These are phyloP conservation scores for Leccinum rimulosum DNA, from an alignment of 768 basidiomycete species.

Conservation along the genomic window DNA sequence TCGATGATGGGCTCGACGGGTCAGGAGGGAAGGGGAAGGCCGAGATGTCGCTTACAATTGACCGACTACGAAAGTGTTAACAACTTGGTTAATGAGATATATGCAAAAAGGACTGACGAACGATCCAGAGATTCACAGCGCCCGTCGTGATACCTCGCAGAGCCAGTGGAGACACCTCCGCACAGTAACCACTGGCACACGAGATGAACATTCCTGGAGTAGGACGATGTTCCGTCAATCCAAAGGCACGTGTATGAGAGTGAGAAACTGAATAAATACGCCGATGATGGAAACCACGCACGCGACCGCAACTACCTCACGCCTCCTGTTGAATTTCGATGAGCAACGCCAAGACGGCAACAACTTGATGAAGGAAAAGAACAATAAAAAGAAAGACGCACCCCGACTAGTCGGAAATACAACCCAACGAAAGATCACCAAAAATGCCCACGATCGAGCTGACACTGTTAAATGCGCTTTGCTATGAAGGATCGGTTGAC, in stretches of 20 bases:
- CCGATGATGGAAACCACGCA: slow-evolving; percentile 20
- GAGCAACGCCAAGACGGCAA: neutral
- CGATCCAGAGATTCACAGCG: too few relatives aligned
- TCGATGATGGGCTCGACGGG: too few relatives aligned
- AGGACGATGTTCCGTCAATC: neutral
- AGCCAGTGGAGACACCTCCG: too few relatives aligned
- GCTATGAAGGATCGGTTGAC: slow-evolving; percentile 20
- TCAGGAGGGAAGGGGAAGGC: too few relatives aligned
- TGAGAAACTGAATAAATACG: slow-evolving; percentile 25
- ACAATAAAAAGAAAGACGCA: neutral
- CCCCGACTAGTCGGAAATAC: slow-evolving; percentile 23
- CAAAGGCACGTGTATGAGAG: slow-evolving; percentile 11
- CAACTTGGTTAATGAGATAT: too few relatives aligned
- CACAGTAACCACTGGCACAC: too few relatives aligned
- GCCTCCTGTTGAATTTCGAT: slow-evolving; percentile 13
- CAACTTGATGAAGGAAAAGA: neutral
- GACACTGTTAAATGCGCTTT: slow-evolving; percentile 27
- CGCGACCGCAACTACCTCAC: slow-evolving; percentile 22
- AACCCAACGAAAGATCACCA: slow-evolving; percentile 25
- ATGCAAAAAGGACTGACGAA: too few relatives aligned
- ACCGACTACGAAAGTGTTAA: too few relatives aligned
- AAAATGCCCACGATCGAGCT: slow-evolving; percentile 26
- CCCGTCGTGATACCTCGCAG: too few relatives aligned
- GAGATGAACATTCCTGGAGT: slow-evolving; percentile 6
- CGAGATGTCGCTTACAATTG: too few relatives aligned